Conservation (phyloP, 352 stramenopile species). For the Phytophthora nicotianae region DNA sequence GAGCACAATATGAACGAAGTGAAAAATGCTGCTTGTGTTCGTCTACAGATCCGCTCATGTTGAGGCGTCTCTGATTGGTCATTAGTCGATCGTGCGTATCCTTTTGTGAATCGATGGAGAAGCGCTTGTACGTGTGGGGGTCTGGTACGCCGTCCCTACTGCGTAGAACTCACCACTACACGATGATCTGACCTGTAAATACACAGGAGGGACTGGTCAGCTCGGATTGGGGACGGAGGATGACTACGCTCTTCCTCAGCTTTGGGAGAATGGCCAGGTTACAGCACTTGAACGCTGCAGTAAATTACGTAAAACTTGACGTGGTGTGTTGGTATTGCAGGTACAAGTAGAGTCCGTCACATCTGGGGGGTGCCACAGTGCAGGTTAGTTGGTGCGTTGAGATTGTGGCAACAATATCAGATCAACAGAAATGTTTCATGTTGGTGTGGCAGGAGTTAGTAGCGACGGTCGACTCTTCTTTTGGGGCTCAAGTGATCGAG, state of each 20-base stretch:
- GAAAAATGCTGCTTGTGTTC: background rate
- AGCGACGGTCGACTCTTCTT: conserved; percentile 51
- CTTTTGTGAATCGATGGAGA: conserved; percentile 23
- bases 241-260: conserved; percentile 65
- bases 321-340: conserved; percentile 12
- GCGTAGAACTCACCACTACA: background rate
- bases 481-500: conserved; percentile 71
- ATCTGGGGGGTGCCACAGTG: conserved; percentile 74
- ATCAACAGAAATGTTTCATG: background rate
- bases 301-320: background rate
- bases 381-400: conserved; percentile 39
- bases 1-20: conserved; percentile 7
- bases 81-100: conserved; percentile 13
- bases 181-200: background rate
- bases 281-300: background rate
- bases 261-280: conserved; percentile 30
- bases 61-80: conserved; percentile 26
- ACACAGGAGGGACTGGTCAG: conserved; percentile 65
- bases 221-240: conserved; percentile 58
- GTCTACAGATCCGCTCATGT: background rate
- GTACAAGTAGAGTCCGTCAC: conserved; percentile 41
- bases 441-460: conserved; percentile 21
- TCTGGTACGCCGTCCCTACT: conserved; percentile 42
- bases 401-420: background rate
- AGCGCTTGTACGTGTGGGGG: conserved; percentile 57